Percentiles rank a stretch among this genome's conserved stretches.
phyloP scores from a whole-genome alignment of 2,329 filamentous ascomycete genomes.

The Coniochaeta sp. region DNA sequence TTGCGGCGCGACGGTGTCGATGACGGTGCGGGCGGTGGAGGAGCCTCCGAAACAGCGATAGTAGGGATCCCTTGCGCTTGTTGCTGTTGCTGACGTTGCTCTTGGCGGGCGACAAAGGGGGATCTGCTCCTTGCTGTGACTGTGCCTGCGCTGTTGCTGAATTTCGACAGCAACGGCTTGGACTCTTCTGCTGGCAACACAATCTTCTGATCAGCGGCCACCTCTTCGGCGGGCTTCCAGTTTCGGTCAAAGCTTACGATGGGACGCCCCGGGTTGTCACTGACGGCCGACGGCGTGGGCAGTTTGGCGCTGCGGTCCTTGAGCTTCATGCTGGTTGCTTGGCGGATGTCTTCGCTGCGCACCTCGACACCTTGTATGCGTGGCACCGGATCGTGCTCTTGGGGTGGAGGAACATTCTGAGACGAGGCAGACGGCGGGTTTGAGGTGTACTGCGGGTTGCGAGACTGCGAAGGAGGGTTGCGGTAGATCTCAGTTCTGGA shows the following conservation, averaged over 20 bases:
- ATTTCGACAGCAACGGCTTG: conserved; percentile 15
- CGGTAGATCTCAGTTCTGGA: conserved; percentile 61
- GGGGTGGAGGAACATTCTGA: conserved; percentile 11
- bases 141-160: conserved; percentile 10
- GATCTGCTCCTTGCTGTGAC: conserved; percentile 5
- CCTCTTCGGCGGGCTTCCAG: conserved; percentile 66
- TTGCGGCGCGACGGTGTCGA: conserved; percentile 26
- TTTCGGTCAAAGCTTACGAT: conserved; percentile 94
- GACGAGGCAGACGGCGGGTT: conserved; percentile 42
- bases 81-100: conserved; percentile 14
- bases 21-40: conserved; percentile 26
- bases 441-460: conserved; percentile 70
- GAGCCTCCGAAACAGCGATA: conserved; percentile 46
- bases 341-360: conserved; percentile 77
- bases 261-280: conserved; percentile 79
- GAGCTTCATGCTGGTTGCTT: conserved; percentile 82
- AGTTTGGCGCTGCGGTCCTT: conserved; percentile 82
- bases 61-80: conserved; percentile 38
- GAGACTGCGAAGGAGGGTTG: conserved; percentile 76
- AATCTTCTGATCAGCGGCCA: conserved; percentile 58
- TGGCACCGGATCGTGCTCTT: conserved; percentile 35
- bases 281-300: conserved; percentile 84
- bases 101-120: conserved; percentile 5
- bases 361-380: conserved; percentile 78
- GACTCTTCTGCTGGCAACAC: conserved; percentile 32